Conservation (phyloP, 2,329 filamentous ascomycete genomes). For the Exserohilum turcica region DNA sequence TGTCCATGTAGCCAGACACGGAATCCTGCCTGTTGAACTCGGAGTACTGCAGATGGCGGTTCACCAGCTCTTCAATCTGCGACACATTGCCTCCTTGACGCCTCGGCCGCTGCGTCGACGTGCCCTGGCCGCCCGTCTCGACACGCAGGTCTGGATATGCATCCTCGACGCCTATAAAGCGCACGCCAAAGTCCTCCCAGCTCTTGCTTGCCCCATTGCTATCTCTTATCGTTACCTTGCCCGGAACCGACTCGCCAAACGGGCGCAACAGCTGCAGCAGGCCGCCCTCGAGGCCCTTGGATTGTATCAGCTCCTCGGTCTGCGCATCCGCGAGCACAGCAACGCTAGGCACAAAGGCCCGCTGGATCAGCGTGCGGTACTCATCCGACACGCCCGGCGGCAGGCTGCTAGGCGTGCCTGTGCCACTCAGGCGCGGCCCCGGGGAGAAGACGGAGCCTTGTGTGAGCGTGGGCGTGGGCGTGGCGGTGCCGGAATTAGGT, state of each 20-base stretch:
- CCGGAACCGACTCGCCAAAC: slow-evolving; percentile 85
- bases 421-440: slow-evolving; percentile 43
- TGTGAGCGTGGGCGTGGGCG: slow-evolving; percentile 45
- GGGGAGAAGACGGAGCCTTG: slow-evolving; percentile 54
- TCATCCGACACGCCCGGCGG: slow-evolving; percentile 58
- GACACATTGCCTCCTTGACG: slow-evolving; percentile 60
- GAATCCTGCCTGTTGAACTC: slow-evolving; percentile 58
- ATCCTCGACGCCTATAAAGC: slow-evolving; percentile 75
- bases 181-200: slow-evolving; percentile 88
- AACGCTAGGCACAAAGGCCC: slow-evolving; percentile 86
- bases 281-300: slow-evolving; percentile 83
- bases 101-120: slow-evolving; percentile 41
- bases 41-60: slow-evolving; percentile 76
- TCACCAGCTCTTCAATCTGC: slow-evolving; percentile 79
- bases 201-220: slow-evolving; percentile 81
- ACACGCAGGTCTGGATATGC: slow-evolving; percentile 50
- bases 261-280: slow-evolving; percentile 85
- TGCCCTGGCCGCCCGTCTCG: slow-evolving; percentile 29
- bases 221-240: slow-evolving; percentile 88
- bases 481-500: slow-evolving; percentile 51
- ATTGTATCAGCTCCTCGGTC: slow-evolving; percentile 76
- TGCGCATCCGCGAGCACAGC: slow-evolving; percentile 86
- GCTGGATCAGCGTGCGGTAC: slow-evolving; percentile 70
- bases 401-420: slow-evolving; percentile 46
- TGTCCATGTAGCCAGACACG: slow-evolving; percentile 52